A percentile compares a stretch with the other conserved stretches of the same genome.
Evolutionary conservation across 2,329 filamentous ascomycete genomes (phyloP).

Genomic region (Xylariaceae sp.): DNA sequence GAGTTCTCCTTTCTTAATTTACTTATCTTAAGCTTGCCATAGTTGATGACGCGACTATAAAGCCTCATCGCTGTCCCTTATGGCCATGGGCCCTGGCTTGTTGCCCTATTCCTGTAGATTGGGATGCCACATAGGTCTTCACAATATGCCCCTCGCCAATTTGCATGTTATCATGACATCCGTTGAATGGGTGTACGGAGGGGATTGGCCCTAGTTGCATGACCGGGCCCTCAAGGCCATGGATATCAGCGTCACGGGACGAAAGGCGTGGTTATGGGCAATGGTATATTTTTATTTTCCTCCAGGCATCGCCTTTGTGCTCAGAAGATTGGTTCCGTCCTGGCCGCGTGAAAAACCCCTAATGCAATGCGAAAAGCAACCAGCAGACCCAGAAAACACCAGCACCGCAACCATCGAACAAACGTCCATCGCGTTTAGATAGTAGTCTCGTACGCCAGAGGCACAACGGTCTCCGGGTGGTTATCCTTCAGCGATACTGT

Average conservation of each 20-base stretch:
- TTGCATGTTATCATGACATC: neutral
- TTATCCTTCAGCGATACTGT: slow-evolving; percentile 77
- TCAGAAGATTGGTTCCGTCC: slow-evolving; percentile 28
- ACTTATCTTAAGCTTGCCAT: neutral
- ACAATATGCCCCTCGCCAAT: neutral
- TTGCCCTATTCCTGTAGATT: slow-evolving; percentile 4
- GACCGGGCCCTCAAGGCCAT: neutral
- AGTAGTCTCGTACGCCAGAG: slow-evolving; percentile 95
- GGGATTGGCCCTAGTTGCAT: neutral
- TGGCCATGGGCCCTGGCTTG: neutral
- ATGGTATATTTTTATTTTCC: slow-evolving; percentile 30
- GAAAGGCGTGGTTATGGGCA: slow-evolving; percentile 14
- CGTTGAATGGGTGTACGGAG: neutral
- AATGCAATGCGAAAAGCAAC: slow-evolving; percentile 34
- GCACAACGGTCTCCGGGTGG: slow-evolving; percentile 84
- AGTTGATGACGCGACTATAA: neutral
- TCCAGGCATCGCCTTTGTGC: slow-evolving; percentile 28
- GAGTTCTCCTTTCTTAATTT: too few species aligned
- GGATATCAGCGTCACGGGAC: slow-evolving; percentile 3
- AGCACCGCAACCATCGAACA: slow-evolving; percentile 13
- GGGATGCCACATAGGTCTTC: neutral
- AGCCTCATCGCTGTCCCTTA: neutral
- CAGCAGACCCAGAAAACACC: slow-evolving; percentile 32
- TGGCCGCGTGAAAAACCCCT: slow-evolving; percentile 30
- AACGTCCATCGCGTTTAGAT: slow-evolving; percentile 58